Base-by-base conservation (phyloP, 371 early-diverging fungal genomes). In the Haplosporangium sp. region DNA sequence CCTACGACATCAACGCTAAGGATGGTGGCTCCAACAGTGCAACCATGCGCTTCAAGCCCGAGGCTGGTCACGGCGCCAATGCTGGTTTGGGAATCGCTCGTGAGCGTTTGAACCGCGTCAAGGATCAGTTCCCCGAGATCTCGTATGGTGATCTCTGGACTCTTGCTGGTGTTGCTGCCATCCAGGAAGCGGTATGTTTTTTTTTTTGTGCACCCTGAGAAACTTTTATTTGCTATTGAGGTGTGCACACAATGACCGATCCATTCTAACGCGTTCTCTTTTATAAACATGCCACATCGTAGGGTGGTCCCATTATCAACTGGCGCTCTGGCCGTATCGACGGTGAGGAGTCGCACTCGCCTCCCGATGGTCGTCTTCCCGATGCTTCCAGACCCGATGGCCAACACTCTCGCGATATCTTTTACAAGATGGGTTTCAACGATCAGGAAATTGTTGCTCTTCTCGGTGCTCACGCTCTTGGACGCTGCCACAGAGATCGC, bases 361-460 rank as follows among this genome's bases (percentile, higher is more conserved):
- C 95, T 7, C 96, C 97, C 21, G 93, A 96, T 81, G 98, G 97
- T 47, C 92, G 97, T 69, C 91, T 97, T 37, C 97, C 97, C 65
- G 96, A 97, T 73, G 98, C 94, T 45, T 60, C 90, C 40, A 83
- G 93, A 80, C 53, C 77, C 43, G 94, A 90, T 57, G 82, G 90
- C 64, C 76, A 86, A 51, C 95, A 95, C 83, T 83, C 92, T 53
- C 90, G 95, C 43, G 88, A 92, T 60, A 82, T 95, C 70, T 98
- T 97, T 82, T 92, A 95, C 86, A 90, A 96, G 63, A 97, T 97
- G 98, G 95, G 95, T 47, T 95, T 98, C 84, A 90, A 94, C 83
- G 98, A 97, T 84, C 96, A 94, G 81, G 98, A 98, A 79, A 96
- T 96, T 74, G 94, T 94, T 59, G 97, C 96, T 12, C 87, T 98